These are phyloP conservation scores for Vitis labrusca DNA, from an alignment of 164 flowering plant species.

Conservation along the genomic window DNA sequence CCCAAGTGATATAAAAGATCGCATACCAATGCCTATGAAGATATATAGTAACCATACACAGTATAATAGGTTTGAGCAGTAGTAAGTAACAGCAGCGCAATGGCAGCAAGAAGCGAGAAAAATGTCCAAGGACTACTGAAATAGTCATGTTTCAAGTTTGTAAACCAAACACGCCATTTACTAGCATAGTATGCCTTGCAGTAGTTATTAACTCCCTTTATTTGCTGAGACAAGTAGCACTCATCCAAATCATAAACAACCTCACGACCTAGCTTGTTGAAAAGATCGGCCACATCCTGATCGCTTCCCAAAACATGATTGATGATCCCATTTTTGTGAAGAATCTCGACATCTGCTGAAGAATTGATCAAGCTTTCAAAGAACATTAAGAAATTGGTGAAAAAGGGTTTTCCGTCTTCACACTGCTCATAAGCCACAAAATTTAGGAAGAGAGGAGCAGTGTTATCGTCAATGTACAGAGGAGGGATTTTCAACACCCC, in stretches of 20 bases:
- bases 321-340: slow-evolving; percentile 22
- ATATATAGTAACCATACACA: slow-evolving; percentile 6
- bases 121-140: slow-evolving; percentile 32
- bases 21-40: slow-evolving; percentile 1
- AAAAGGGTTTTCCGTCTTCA: slow-evolving; percentile 7
- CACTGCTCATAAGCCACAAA: slow-evolving; percentile 38
- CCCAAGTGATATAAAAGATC: no score
- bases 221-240: slow-evolving; percentile 16
- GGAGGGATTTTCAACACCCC: slow-evolving; percentile 30
- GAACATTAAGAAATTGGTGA: slow-evolving; percentile 32
- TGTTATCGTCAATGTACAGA: slow-evolving; percentile 24
- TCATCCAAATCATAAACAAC: slow-evolving; percentile 15
- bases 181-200: slow-evolving; percentile 5
- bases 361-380: slow-evolving; percentile 28
- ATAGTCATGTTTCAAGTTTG: slow-evolving; percentile 21
- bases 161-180: slow-evolving; percentile 16
- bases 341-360: slow-evolving; percentile 26
- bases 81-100: slow-evolving; percentile 22
- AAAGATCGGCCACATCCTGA: slow-evolving; percentile 25
- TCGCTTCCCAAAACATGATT: slow-evolving; percentile 30
- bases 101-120: slow-evolving; percentile 21
- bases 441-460: slow-evolving; percentile 28
- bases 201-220: slow-evolving; percentile 11
- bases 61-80: slow-evolving; percentile 19
- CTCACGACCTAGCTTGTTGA: slow-evolving; percentile 26